A percentile compares a stretch with the other conserved stretches of the same genome.
These are phyloP conservation scores for Phyllosticta citriasiana DNA, from an alignment of 2,329 filamentous ascomycete genomes.

Conservation along the genomic window DNA sequence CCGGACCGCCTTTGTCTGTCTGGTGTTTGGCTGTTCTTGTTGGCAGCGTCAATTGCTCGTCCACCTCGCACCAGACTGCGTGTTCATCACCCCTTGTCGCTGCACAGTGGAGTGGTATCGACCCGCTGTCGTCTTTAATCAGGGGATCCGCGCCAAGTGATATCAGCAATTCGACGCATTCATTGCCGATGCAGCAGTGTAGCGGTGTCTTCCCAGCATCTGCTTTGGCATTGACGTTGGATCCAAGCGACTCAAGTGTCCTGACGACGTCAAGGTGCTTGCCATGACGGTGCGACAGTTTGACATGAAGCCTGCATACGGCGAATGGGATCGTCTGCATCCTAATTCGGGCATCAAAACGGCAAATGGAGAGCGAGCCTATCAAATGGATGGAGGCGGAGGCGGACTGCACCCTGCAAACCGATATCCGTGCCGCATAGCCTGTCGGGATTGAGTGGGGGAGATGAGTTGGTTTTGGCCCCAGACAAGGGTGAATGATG, in stretches of 20 bases:
- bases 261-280: neutral
- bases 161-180: neutral
- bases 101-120: neutral
- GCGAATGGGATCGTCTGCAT: slow-evolving; percentile 16
- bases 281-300: slow-evolving; percentile 41
- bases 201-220: neutral
- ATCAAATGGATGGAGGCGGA: neutral
- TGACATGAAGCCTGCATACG: slow-evolving; percentile 32
- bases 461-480: too few species aligned
- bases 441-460: neutral
- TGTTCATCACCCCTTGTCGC: neutral
- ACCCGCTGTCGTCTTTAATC: neutral
- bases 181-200: neutral
- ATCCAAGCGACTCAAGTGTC: neutral
- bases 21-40: neutral
- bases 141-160: neutral
- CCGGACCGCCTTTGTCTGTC: neutral
- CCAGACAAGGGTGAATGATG: too few species aligned
- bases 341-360: slow-evolving; percentile 16
- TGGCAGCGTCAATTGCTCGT: neutral
- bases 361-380: slow-evolving; percentile 16
- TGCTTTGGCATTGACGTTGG: neutral
- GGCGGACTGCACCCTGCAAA: neutral
- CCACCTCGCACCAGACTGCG: neutral
- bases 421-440: neutral